These are phyloP conservation scores for Pseudodiploospora longispora DNA, from an alignment of 2,329 filamentous ascomycete genomes.

Conservation along the genomic window DNA sequence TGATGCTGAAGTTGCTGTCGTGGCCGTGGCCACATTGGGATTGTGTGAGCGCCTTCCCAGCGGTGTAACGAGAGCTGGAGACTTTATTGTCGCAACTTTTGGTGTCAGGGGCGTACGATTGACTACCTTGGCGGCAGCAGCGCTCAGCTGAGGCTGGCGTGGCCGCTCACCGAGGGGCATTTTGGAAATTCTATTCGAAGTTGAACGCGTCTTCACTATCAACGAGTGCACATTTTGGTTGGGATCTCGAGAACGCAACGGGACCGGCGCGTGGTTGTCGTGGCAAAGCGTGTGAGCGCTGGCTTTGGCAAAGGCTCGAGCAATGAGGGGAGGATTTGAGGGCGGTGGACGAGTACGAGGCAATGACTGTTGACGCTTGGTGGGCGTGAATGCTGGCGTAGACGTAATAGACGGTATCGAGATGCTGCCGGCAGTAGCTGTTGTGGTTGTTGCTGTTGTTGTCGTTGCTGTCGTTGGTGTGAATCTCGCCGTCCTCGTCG, in stretches of 20 bases:
- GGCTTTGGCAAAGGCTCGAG: too few species aligned
- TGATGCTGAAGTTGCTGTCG: conserved; percentile 10
- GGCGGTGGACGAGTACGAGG: not conserved
- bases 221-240: conserved; percentile 18
- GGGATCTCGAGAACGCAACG: conserved; percentile 15
- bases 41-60: conserved; percentile 26
- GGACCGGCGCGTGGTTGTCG: conserved; percentile 7
- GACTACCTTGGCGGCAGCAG: conserved; percentile 48
- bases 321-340: conserved; percentile 4
- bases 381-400: too few species aligned
- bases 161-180: conserved; percentile 48
- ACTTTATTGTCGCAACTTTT: conserved; percentile 43
- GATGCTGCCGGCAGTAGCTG: too few species aligned
- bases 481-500: too few species aligned
- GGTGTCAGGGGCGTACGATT: conserved; percentile 44
- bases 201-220: conserved; percentile 10
- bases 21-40: conserved; percentile 2
- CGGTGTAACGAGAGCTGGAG: conserved; percentile 33
- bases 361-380: too few species aligned
- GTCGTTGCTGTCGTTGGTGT: too few species aligned
- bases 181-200: conserved; percentile 19
- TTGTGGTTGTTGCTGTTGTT: too few species aligned
- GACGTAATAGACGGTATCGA: too few species aligned
- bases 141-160: conserved; percentile 61
- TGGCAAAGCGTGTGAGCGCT: not conserved